Evolutionary conservation across 1,284 basidiomycete genomes (phyloP).

Genomic region (Anthracocystis walkeri): DNA sequence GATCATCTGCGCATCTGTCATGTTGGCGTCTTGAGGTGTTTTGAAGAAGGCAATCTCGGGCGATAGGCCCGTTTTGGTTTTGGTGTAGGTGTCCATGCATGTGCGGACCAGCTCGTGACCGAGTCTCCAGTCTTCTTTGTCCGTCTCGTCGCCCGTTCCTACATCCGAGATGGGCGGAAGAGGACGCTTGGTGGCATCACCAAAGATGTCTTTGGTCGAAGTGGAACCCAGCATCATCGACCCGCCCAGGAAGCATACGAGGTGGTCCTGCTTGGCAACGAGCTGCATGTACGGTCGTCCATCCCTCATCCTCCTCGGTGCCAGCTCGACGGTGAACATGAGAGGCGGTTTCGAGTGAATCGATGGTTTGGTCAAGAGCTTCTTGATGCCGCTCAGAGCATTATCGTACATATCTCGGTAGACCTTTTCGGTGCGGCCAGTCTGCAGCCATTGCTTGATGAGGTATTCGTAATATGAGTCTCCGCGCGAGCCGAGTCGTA

Average conservation of each 20-base stretch:
- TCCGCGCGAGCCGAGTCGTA: conserved; percentile 89
- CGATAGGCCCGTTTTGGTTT: conserved; percentile 78
- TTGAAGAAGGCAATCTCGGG: conserved; percentile 70
- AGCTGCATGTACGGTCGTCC: conserved; percentile 67
- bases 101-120: conserved; percentile 86
- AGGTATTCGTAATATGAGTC: conserved; percentile 97
- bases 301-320: conserved; percentile 15
- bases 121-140: conserved; percentile 81
- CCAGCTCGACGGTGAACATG: conserved; percentile 84
- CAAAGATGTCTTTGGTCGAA: conserved; percentile 34
- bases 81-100: conserved; percentile 84
- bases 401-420: conserved; percentile 90
- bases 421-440: conserved; percentile 77
- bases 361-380: conserved; percentile 76
- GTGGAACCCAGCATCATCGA: conserved; percentile 86
- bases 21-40: conserved; percentile 33
- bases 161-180: conserved; percentile 69
- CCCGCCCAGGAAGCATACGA: conserved; percentile 94
- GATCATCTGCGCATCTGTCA: conserved; percentile 26
- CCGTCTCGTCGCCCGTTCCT: conserved; percentile 74
- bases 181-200: conserved; percentile 18
- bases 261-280: conserved; percentile 90
- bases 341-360: conserved; percentile 70
- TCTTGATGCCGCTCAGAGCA: conserved; percentile 84
- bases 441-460: conserved; percentile 73